These are phyloP conservation scores for Teunomyces pallodes DNA, from an alignment of 805 yeast species.

Conservation along the genomic window DNA sequence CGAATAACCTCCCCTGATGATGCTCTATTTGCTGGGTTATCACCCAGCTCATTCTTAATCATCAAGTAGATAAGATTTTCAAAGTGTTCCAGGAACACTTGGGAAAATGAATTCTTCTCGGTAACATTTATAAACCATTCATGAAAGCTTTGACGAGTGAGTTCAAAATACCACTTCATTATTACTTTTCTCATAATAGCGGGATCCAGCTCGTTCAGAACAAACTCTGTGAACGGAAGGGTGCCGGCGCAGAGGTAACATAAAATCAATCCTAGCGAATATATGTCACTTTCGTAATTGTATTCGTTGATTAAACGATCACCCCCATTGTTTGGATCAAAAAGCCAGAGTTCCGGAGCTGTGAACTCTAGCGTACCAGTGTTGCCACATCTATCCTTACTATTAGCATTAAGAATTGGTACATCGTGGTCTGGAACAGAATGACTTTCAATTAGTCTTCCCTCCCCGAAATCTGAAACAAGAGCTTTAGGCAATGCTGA, in stretches of 20 bases:
- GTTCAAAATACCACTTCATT: conserved; percentile 27
- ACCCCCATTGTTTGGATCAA: conserved; percentile 23
- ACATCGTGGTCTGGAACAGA: conserved; percentile 3
- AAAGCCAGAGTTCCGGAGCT: conserved; percentile 74
- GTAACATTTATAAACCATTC: conserved; percentile 23
- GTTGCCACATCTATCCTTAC: conserved; percentile 67
- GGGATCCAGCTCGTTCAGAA: conserved; percentile 25
- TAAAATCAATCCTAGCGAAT: conserved; percentile 80
- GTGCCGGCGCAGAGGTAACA: conserved; percentile 69
- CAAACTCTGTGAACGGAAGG: conserved; percentile 50
- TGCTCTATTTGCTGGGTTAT: conserved; percentile 4
- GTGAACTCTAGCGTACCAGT: conserved; percentile 88
- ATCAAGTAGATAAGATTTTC: conserved; percentile 25
- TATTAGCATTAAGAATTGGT: background rate
- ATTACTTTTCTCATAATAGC: conserved; percentile 25
- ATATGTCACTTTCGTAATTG: conserved; percentile 71
- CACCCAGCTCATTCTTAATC: conserved; percentile 25
- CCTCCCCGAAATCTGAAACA: conserved; percentile 89
- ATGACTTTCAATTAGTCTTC: conserved; percentile 65
- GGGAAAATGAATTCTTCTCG: background rate
- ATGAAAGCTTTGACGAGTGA: conserved; percentile 18
- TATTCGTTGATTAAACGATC: conserved; percentile 51
- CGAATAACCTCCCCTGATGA: conserved; percentile 17
- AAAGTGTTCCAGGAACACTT: conserved; percentile 10
- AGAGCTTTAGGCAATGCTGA: conserved; percentile 59